Percentiles rank a stretch among this genome's conserved stretches.
These are phyloP conservation scores for Cystobasidium slooffiae DNA, from an alignment of 1,284 basidiomycete species.

Conservation along the genomic window DNA sequence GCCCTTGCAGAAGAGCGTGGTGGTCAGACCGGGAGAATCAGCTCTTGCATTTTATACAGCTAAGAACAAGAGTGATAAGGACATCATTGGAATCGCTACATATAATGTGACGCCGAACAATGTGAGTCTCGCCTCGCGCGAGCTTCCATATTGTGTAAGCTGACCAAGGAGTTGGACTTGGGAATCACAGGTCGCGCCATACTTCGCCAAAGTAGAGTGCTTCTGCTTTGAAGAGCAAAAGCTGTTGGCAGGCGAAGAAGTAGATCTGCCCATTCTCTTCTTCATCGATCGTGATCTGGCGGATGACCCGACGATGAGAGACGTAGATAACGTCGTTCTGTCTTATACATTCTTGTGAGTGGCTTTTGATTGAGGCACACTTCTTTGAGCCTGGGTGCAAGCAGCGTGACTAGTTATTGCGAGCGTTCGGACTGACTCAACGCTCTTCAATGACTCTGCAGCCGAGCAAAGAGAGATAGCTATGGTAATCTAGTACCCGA, in stretches of 20 bases:
- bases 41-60: constrained; percentile 96
- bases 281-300: constrained; percentile 94
- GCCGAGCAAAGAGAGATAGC: constrained; percentile 42
- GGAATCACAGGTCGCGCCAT: constrained; percentile 79
- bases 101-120: constrained; percentile 94
- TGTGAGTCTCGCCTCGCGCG: constrained; percentile 62
- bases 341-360: constrained; percentile 90
- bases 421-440: not conserved
- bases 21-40: constrained; percentile 92
- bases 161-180: not conserved
- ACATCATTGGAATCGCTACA: constrained; percentile 97
- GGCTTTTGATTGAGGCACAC: not conserved
- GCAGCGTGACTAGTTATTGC: not conserved
- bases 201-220: constrained; percentile 99
- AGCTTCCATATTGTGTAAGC: not conserved
- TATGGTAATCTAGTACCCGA: constrained; percentile 44
- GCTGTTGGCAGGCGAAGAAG: constrained; percentile 91
- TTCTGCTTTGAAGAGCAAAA: constrained; percentile 99
- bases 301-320: constrained; percentile 76
- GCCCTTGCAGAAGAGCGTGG: constrained; percentile 87
- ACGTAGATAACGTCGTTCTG: constrained; percentile 87
- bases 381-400: not conserved
- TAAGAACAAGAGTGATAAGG: constrained; percentile 79
- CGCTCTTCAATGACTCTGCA: not conserved
- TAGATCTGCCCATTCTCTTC: constrained; percentile 97